phyloP scores from a whole-genome alignment of 2,329 filamentous ascomycete species.

The Penicillium brasilianum region DNA sequence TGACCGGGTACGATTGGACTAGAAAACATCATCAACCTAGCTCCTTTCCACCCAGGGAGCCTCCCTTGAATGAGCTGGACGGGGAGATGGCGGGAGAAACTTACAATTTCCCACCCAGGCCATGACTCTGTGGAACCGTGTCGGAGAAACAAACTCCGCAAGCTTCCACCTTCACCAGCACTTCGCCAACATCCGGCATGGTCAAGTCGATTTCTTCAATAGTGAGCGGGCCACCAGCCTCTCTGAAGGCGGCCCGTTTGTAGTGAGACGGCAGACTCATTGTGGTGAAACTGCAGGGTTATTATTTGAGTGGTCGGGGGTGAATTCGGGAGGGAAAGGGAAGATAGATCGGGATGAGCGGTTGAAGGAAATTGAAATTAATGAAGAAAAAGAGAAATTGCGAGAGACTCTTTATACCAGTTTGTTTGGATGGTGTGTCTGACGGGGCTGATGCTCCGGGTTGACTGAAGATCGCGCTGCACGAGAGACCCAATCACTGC shows the following conservation, averaged over 20 bases:
- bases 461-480: not conserved
- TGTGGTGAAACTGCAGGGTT: not conserved
- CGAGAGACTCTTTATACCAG: not conserved
- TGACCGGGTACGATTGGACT: conserved; percentile 70
- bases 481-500: not conserved
- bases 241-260: conserved; percentile 67
- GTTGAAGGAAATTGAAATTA: not conserved
- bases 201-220: conserved; percentile 66
- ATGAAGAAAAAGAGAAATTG: not conserved
- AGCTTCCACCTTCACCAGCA: conserved; percentile 73
- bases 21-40: too few relatives aligned
- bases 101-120: conserved; percentile 59
- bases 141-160: conserved; percentile 76
- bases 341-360: not conserved
- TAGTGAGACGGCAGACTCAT: conserved; percentile 64
- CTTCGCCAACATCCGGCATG: conserved; percentile 60
- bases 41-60: not conserved
- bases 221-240: conserved; percentile 57
- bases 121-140: conserved; percentile 52
- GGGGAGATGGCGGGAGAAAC: conserved; percentile 3
- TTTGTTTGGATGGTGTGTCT: not conserved
- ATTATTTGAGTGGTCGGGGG: not conserved
- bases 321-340: not conserved
- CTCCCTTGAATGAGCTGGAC: conserved; percentile 4
- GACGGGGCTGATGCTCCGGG: not conserved